Conservation (phyloP, 805 yeast species). For the Lachancea meyersii region DNA sequence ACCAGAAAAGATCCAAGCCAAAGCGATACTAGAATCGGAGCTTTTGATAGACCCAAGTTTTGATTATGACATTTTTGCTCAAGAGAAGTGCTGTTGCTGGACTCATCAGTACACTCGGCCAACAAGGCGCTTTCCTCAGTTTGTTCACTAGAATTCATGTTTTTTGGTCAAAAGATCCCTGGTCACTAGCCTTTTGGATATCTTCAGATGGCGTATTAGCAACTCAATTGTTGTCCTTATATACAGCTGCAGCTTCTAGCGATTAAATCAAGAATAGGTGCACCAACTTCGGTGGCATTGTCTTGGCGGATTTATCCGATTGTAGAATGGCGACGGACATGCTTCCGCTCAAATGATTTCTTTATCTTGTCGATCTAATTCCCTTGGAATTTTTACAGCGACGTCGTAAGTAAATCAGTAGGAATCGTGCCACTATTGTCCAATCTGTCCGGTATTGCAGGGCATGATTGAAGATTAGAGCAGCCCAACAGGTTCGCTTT, state of each 20-base stretch:
- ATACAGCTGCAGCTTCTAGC: too few species aligned
- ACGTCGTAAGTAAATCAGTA: too few species aligned
- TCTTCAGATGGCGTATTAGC: background rate
- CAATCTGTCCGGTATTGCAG: too few species aligned
- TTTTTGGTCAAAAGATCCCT: background rate
- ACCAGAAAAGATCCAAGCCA: conserved; percentile 45
- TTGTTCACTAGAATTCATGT: background rate
- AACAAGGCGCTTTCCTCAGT: background rate
- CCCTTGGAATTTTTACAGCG: background rate
- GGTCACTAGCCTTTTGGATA: background rate
- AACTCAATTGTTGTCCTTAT: background rate
- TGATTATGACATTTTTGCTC: conserved; percentile 25
- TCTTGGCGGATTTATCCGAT: background rate
- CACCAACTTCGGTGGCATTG: background rate
- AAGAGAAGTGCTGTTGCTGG: conserved; percentile 3
- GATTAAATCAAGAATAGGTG: too few species aligned
- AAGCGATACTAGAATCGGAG: conserved; percentile 33
- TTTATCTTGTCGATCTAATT: background rate
- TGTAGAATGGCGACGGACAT: background rate
- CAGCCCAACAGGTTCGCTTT: too few species aligned
- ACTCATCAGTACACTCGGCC: background rate
- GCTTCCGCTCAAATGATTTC: background rate
- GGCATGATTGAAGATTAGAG: too few species aligned
- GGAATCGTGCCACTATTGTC: too few species aligned
- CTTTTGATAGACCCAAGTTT: conserved; percentile 26